A percentile compares a stretch with the other conserved stretches of the same genome.
Conservation (phyloP, 305 asterid genomes). For the Petunia hybrid region DNA sequence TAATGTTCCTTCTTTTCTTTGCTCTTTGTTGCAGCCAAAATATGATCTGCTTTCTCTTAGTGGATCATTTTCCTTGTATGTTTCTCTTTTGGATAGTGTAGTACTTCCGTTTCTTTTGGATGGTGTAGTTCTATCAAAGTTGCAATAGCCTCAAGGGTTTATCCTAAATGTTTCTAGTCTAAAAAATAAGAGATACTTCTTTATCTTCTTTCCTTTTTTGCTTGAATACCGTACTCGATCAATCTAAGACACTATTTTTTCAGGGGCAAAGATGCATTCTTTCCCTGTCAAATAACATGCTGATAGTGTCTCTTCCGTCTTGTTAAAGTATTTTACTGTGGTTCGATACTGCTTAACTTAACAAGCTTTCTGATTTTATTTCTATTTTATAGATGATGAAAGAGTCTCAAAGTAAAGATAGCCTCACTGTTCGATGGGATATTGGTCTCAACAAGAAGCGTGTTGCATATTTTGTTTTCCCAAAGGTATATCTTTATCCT, state of each 20-base stretch:
- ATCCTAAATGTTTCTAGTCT: neutral
- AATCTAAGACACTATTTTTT: slow-evolving; percentile 20
- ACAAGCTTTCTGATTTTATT: slow-evolving; percentile 22
- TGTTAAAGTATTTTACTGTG: neutral
- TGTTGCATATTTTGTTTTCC: slow-evolving; percentile 92
- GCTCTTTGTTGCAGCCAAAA: slow-evolving; percentile 5
- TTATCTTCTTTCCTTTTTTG: slow-evolving; percentile 3
- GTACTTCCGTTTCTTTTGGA: slow-evolving; percentile 9
- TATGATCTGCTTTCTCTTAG: neutral
- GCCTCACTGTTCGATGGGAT: slow-evolving; percentile 91
- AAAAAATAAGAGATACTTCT: neutral
- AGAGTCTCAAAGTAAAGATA: slow-evolving; percentile 99
- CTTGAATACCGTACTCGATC: neutral
- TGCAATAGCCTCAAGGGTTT: neutral
- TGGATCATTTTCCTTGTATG: neutral
- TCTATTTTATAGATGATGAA: slow-evolving; percentile 87
- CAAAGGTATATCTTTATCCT: slow-evolving; percentile 65
- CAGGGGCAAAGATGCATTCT: neutral
- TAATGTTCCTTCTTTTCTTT: neutral
- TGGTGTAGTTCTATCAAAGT: slow-evolving; percentile 11
- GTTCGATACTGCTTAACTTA: neutral
- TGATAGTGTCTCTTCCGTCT: neutral
- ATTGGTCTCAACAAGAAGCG: slow-evolving; percentile 98
- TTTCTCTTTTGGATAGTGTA: slow-evolving; percentile 12
- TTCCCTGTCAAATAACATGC: neutral